Base-by-base conservation (phyloP, 371 early-diverging fungal genomes). In the Mucor irregularis region DNA sequence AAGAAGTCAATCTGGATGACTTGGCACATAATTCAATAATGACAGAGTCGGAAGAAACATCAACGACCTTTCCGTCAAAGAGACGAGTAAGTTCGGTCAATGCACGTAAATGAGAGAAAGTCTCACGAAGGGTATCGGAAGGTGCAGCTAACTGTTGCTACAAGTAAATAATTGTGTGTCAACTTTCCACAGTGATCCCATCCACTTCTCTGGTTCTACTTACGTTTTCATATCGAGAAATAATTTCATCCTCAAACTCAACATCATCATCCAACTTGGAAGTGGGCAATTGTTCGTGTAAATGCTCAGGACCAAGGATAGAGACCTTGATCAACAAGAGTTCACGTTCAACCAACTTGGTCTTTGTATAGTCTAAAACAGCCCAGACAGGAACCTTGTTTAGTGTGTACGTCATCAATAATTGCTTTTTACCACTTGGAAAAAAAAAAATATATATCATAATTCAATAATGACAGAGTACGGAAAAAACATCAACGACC, bases 351-450 rank as follows among this genome's bases (percentile, higher is more conserved):
- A 98, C 86, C 39, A 93, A 76, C 50, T 79, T 83, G 40, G 86
- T 85, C 37, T 84, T 80, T 35, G 93, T 92, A 82, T 95, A 96
- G 68, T 96, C 96, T 61, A 98, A 76, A 28, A 96, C 98, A 17
- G 96, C 98, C 96, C 96, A 98, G 22, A 96, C 92, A 31, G 96
- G 97, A 38, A 96, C 87, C 87, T 87, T 34, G 2, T 30, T 22
- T 26, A 8, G 13, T 14, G 21, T 5, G 2, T 2, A 28, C 6
- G 25, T n/a, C 25, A n/a, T 7, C n/a, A n/a, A n/a, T n/a, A n/a
- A n/a, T n/a, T n/a, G 5, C 11, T 8, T 13, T 39, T 9, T 42
- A 33, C 11, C 13, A 24, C 33, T 9, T 13, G 2, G 26, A 43
- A 1, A n/a, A 25, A 43, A 4, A 9, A 13, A 21, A 25, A 26